Conservation (phyloP, 2,329 filamentous ascomycete species). For the Dactylellina haptotyla region DNA sequence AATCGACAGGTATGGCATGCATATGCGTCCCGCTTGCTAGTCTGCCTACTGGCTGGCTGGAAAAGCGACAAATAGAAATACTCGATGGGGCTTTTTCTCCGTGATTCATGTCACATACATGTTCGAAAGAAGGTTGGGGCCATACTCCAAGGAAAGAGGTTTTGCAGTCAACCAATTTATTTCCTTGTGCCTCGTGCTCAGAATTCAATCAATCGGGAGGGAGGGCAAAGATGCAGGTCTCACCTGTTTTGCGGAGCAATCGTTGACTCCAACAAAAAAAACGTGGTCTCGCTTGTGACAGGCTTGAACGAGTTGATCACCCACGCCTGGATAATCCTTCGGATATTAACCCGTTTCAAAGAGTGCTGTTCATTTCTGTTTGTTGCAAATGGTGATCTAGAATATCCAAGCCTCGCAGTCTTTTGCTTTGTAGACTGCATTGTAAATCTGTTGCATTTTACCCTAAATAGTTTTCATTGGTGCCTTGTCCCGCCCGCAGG, state of each 20-base stretch:
- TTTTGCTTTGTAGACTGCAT: neutral
- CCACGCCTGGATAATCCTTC: conserved; percentile 6
- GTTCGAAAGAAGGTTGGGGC: neutral
- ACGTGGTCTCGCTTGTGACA: conserved; percentile 49
- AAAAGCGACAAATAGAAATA: neutral
- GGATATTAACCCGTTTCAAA: conserved; percentile 37
- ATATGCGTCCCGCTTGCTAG: conserved; percentile 29
- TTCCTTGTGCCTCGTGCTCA: too few species aligned
- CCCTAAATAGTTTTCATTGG: conserved; percentile 2
- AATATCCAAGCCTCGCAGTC: neutral
- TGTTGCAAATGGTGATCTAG: neutral
- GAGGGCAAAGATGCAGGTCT: conserved; percentile 5
- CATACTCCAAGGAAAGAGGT: too few species aligned
- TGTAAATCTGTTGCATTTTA: conserved; percentile 11
- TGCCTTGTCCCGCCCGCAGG: too few species aligned
- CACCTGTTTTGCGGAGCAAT: neutral
- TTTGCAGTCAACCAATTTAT: too few species aligned
- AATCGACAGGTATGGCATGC: conserved; percentile 43
- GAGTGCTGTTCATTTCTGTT: neutral
- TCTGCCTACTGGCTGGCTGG: conserved; percentile 12
- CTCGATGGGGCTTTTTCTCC: conserved; percentile 3
- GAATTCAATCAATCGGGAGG: too few species aligned
- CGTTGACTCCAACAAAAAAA: conserved; percentile 26
- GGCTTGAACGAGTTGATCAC: conserved; percentile 2
- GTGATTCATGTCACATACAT: conserved; percentile 29